Conservation (phyloP, 768 basidiomycete genomes). For the Leccinellum luteum region DNA sequence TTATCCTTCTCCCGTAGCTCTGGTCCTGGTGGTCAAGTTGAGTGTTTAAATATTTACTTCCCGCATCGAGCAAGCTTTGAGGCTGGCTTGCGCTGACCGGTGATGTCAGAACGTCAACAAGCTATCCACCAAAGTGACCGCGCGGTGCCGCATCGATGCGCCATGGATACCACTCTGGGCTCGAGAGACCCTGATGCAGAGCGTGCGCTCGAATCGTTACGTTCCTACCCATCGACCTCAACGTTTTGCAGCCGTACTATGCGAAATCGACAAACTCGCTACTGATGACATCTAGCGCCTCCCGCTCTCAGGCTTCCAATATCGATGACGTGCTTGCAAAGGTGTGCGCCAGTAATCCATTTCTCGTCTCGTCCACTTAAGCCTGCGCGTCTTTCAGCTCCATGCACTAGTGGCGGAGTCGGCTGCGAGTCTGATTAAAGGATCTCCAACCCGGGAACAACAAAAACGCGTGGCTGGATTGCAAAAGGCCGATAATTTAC, state of each 20-base stretch:
- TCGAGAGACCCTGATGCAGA: slow-evolving; percentile 40
- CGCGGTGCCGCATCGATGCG: slow-evolving; percentile 56
- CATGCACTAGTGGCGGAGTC: slow-evolving; percentile 24
- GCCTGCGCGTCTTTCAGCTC: slow-evolving; percentile 16
- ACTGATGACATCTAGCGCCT: slow-evolving; percentile 62
- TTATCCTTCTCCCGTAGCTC: slow-evolving; percentile 75
- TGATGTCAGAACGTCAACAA: slow-evolving; percentile 78
- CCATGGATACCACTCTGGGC: slow-evolving; percentile 75
- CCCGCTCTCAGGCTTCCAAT: slow-evolving; percentile 79
- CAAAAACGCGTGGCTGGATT: slow-evolving; percentile 23
- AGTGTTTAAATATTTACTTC: slow-evolving; percentile 1
- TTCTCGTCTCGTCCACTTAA: neutral
- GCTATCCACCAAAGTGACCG: slow-evolving; percentile 77
- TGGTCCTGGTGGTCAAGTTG: slow-evolving; percentile 82
- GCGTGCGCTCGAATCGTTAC: slow-evolving; percentile 39
- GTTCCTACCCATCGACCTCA: neutral
- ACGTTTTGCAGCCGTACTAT: slow-evolving; percentile 51
- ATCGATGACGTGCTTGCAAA: slow-evolving; percentile 69
- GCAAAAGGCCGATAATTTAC: slow-evolving; percentile 18
- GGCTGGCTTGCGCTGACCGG: neutral
- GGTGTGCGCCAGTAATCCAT: slow-evolving; percentile 33
- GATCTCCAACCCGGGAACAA: slow-evolving; percentile 24
- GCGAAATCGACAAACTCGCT: slow-evolving; percentile 67
- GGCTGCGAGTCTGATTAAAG: slow-evolving; percentile 24
- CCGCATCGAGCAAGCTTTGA: neutral